Evolutionary conservation across 345 rosid species (phyloP), one percentile per base, ranked within the genome.

Genomic region (Moricandia moricandioides): DNA sequence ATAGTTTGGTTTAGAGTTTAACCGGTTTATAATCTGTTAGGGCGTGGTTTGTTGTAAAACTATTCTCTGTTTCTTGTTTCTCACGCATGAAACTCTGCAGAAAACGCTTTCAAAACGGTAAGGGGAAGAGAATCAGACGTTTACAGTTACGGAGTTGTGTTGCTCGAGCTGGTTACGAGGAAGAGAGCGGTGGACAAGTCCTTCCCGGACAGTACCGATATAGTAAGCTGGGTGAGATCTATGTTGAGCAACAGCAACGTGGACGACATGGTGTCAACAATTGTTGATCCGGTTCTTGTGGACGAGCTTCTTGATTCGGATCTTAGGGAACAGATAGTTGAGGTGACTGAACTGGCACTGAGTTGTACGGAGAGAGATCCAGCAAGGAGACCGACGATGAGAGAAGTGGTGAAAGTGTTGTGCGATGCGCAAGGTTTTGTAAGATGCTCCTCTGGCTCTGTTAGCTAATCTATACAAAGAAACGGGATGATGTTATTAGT

Each of bases 61-160:
- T 71, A 65, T 40, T 33, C 54, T 49, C 54, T 47, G 68, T 47
- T 26, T 59, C 54, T 74, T 31, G 1, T 13, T 2, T n/a, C 34
- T 0, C 2, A 65, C 14, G 21, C 10, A 39, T 73, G 62, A 67
- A 45, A 24, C 30, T 64, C 14, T 71, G 61, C 86, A 90, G 98
- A 92, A 67, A 86, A 82, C 72, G 95, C 91, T 35, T 90, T 71
- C 62, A 81, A 76, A 51, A 78, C 82, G 0, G 69, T 67, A 16
- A 84, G 80, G 78, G 84, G 87, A 82, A 85, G 82, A 80, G 88
- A 86, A 54, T 84, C 89, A 0, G 95, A 89, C 18, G 92, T 87
- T 27, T 89, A 87, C 70, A 85, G 95, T 51, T 87, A 83, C 1
- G 92, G 95, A 67, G 89, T 89, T n/a, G 86, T 89, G 49, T 54